Evolutionary conservation across 176 grass and related monocot species (phyloP).

Genomic region (Triticum aestivum): DNA sequence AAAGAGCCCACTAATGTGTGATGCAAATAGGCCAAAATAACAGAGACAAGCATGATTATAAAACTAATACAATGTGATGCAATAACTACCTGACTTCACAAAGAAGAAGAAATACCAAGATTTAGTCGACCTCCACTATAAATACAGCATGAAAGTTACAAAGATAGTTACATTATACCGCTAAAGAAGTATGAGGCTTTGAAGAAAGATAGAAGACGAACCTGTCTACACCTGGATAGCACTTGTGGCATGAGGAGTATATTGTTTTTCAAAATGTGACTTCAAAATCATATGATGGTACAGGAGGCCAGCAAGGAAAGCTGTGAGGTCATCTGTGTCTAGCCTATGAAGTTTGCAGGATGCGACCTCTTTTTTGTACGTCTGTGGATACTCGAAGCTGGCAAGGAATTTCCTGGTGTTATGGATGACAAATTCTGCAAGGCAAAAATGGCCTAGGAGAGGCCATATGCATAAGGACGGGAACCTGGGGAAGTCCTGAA

Average conservation of each 20-base stretch:
- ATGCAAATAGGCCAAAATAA: background rate
- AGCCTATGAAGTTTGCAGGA: background rate
- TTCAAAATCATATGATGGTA: slow-evolving; percentile 10
- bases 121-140: background rate
- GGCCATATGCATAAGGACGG: background rate
- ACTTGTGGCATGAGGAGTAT: slow-evolving; percentile 67
- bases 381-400: background rate
- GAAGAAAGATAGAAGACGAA: slow-evolving; percentile 36
- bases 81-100: background rate
- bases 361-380: background rate
- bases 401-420: background rate
- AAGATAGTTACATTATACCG: background rate
- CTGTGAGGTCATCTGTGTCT: background rate
- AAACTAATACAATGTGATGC: background rate
- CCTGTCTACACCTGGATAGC: slow-evolving; percentile 58
- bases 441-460: background rate
- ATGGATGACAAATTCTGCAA: background rate
- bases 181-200: background rate
- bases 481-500: background rate
- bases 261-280: slow-evolving; percentile 82
- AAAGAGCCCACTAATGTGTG: background rate
- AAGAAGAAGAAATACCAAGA: slow-evolving; percentile 17
- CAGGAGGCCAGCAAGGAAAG: background rate
- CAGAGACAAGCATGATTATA: slow-evolving; percentile 11
- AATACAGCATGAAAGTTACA: background rate